These are phyloP conservation scores for Zymoseptoria ardabiliae DNA, from an alignment of 2,329 filamentous ascomycete species.

Conservation along the genomic window DNA sequence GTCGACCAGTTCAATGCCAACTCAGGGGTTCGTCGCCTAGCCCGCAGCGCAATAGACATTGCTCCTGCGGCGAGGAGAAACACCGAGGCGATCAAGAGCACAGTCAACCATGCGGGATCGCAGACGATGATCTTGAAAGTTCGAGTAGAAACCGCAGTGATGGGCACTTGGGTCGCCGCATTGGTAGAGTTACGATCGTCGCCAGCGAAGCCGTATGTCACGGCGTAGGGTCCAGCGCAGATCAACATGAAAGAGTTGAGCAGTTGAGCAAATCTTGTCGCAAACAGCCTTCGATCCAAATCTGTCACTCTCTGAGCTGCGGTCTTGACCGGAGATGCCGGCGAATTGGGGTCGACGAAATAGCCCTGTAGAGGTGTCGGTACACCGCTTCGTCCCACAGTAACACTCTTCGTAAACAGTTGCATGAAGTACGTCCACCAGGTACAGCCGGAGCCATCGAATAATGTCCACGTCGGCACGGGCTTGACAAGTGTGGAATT, in stretches of 20 bases:
- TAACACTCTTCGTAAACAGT: not conserved
- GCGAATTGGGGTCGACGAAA: constrained; percentile 1
- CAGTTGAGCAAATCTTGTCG: not conserved
- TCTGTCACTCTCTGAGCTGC: not conserved
- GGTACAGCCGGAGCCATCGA: constrained; percentile 1
- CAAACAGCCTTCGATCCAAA: not conserved
- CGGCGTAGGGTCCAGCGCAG: not conserved
- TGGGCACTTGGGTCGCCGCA: too few species aligned
- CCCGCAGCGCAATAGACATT: not conserved
- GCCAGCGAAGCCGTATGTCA: not conserved
- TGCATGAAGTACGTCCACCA: not conserved
- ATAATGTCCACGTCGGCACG: not conserved
- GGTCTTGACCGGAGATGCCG: not conserved
- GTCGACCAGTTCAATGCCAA: constrained; percentile 3
- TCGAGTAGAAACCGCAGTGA: too few species aligned
- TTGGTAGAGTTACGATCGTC: too few species aligned
- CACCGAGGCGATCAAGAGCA: not conserved
- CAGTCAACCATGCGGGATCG: not conserved
- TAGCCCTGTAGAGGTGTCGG: constrained; percentile 1
- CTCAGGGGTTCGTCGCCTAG: constrained; percentile 1
- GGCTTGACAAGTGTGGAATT: constrained; percentile 2
- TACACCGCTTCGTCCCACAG: not conserved
- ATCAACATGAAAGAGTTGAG: constrained; percentile 1
- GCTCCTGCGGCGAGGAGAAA: constrained; percentile 1
- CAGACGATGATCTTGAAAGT: constrained; percentile 1